Conservation (phyloP, 306 rosid species). For the Ochetophila trinervis region DNA sequence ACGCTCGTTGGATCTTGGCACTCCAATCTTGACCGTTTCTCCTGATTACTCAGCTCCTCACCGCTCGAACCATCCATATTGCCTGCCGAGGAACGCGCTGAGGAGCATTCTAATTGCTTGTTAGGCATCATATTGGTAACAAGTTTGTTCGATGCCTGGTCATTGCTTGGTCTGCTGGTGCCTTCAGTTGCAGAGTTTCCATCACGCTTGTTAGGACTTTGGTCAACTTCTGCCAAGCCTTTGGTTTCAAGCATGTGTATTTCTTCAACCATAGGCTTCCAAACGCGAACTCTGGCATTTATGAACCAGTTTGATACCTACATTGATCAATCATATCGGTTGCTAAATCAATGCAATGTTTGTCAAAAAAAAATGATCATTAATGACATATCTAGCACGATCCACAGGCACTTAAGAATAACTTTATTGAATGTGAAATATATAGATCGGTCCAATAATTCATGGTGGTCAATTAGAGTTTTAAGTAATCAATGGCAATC, state of each 20-base stretch:
- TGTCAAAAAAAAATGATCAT: no score
- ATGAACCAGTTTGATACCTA: conserved; percentile 94
- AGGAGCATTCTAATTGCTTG: conserved; percentile 34
- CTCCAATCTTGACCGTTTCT: conserved; percentile 62
- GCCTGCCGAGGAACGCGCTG: conserved; percentile 16
- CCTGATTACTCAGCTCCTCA: conserved; percentile 45
- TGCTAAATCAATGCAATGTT: no score
- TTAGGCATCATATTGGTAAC: conserved; percentile 25
- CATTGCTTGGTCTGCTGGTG: conserved; percentile 25
- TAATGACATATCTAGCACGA: no score
- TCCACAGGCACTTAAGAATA: no score
- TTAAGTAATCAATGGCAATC: no score
- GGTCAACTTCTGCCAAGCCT: conserved; percentile 36
- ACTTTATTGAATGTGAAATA: no score
- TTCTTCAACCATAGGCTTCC: conserved; percentile 99
- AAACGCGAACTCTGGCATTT: conserved; percentile 87
- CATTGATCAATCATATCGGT: conserved; percentile 1
- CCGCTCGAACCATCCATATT: conserved; percentile 20
- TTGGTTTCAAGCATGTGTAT: conserved; percentile 83
- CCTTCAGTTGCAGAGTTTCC: conserved; percentile 28
- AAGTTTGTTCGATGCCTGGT: conserved; percentile 20
- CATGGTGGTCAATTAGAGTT: no score
- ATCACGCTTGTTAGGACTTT: conserved; percentile 25
- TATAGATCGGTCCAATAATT: no score
- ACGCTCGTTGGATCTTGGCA: conserved; percentile 41